Percentiles rank a stretch among this genome's conserved stretches.
phyloP scores from a whole-genome alignment of 345 rosid species.

The Citrus unshiu region DNA sequence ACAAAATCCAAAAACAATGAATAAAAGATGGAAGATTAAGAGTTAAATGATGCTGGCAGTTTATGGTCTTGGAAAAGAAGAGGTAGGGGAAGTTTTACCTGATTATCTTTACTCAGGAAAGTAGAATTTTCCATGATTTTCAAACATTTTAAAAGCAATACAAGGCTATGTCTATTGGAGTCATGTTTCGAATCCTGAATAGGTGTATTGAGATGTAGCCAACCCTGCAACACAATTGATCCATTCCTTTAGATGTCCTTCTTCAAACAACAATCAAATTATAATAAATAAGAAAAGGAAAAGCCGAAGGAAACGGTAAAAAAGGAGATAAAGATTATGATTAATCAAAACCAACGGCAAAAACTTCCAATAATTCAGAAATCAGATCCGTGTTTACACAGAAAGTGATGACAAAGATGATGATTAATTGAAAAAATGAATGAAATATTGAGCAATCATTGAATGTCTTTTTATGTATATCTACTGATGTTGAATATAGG shows the following conservation, averaged over 20 bases:
- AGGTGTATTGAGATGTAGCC: slow-evolving; percentile 30
- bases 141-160: slow-evolving; percentile 70
- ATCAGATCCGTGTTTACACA: not conserved
- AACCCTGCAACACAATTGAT: slow-evolving; percentile 41
- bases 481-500: not conserved
- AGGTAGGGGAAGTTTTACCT: slow-evolving; percentile 36
- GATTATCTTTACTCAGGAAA: slow-evolving; percentile 81
- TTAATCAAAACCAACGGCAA: not conserved
- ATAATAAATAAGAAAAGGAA: not conserved
- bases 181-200: slow-evolving; percentile 39
- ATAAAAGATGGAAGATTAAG: slow-evolving; percentile 5
- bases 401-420: not conserved
- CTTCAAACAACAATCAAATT: not conserved
- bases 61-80: not conserved
- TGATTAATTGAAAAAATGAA: not conserved
- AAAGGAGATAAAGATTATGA: not conserved
- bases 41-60: not conserved
- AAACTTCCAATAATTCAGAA: not conserved
- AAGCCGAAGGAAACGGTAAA: not conserved
- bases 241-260: not conserved
- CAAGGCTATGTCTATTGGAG: slow-evolving; percentile 39
- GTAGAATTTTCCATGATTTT: slow-evolving; percentile 98
- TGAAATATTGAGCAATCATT: not conserved
- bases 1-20: not conserved
- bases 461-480: not conserved